phyloP scores from a whole-genome alignment of 2,329 filamentous ascomycete species.

The Colletotrichum sp. region DNA sequence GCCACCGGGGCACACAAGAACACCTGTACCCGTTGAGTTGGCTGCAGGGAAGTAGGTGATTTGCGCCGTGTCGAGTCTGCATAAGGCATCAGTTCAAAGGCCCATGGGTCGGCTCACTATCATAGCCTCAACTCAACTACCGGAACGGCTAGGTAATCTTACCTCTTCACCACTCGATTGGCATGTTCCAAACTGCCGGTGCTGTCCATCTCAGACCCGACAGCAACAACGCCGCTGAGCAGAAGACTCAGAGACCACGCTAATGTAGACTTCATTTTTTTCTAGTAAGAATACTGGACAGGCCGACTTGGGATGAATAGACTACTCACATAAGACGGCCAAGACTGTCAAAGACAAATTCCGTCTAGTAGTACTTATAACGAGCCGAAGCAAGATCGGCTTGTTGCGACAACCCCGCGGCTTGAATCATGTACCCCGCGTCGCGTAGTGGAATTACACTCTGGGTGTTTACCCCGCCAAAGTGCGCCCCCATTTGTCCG shows the following conservation, averaged over 20 bases:
- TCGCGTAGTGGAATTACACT: background rate
- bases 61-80: constrained; percentile 3
- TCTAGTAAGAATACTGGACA: background rate
- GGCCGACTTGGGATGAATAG: background rate
- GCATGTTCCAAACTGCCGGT: background rate
- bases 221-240: background rate
- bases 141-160: background rate
- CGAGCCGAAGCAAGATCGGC: background rate
- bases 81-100: background rate
- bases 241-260: background rate
- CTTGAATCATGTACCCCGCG: background rate
- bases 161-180: background rate
- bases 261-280: background rate
- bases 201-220: background rate
- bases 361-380: background rate
- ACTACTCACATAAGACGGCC: too few species aligned
- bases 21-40: constrained; percentile 15
- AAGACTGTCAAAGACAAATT: background rate
- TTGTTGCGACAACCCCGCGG: background rate
- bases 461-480: background rate
- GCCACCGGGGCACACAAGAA: constrained; percentile 25
- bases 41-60: constrained; percentile 10
- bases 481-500: background rate
- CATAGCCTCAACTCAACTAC: background rate
- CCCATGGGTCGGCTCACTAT: background rate